These are phyloP conservation scores for Nannochloropsis gaditana DNA, from an alignment of 108 stramenopile genomes.

Conservation along the genomic window DNA sequence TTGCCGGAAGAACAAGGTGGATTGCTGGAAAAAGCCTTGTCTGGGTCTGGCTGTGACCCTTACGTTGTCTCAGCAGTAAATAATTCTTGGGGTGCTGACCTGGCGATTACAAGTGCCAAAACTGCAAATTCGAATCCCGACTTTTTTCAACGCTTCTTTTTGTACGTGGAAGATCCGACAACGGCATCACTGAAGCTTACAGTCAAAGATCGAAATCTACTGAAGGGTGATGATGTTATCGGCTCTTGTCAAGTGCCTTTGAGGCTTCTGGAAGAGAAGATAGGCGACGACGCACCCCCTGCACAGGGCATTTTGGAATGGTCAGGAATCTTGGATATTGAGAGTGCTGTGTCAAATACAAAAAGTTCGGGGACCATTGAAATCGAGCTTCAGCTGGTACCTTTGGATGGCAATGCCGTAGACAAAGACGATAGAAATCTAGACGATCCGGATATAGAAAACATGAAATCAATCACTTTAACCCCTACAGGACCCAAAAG, in stretches of 20 bases:
- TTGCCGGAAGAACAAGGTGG: conserved; percentile 12
- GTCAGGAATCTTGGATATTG: not conserved
- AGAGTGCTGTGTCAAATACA: not conserved
- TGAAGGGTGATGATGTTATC: conserved; percentile 15
- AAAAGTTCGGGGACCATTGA: not conserved
- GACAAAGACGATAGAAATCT: not conserved
- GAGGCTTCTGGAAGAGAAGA: not conserved
- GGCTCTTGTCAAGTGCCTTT: not conserved
- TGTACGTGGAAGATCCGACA: not conserved
- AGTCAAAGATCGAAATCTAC: conserved; percentile 6
- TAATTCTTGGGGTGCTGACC: conserved; percentile 10
- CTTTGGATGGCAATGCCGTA: not conserved
- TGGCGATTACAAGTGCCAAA: not conserved
- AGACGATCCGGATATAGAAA: not conserved
- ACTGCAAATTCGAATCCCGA: not conserved
- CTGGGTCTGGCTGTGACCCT: not conserved
- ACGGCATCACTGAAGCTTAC: not conserved
- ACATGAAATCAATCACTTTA: not conserved
- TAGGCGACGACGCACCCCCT: not conserved
- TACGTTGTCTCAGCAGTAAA: conserved; percentile 10
- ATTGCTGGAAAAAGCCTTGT: not conserved
- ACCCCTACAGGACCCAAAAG: not conserved
- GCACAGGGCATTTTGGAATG: not conserved
- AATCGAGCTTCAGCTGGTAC: not conserved
- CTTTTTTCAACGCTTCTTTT: conserved; percentile 4